Evolutionary conservation across 2,329 filamentous ascomycete genomes (phyloP).

Genomic region (Diplodia intermedia): DNA sequence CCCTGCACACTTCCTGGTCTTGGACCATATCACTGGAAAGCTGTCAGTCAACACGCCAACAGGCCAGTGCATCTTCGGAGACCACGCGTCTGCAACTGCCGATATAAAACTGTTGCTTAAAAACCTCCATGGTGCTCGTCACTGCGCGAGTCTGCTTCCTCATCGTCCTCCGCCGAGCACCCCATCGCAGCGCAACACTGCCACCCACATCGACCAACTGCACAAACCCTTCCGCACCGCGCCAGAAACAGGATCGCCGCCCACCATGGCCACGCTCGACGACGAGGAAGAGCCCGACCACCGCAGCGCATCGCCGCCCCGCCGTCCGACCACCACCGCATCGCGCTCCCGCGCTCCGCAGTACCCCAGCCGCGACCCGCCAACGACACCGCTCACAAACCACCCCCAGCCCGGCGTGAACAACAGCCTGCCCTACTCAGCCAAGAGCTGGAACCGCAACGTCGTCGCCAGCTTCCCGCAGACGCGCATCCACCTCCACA

Average conservation of each 20-base stretch:
- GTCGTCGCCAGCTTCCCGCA: background rate
- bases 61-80: too few species aligned
- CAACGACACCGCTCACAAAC: background rate
- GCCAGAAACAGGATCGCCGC: background rate
- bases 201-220: background rate
- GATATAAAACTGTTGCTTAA: too few species aligned
- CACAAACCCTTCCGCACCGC: background rate
- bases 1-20: too few species aligned
- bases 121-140: too few species aligned
- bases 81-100: too few species aligned
- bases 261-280: background rate
- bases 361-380: background rate
- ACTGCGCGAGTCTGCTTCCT: too few species aligned
- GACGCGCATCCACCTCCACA: background rate
- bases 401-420: background rate
- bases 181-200: background rate
- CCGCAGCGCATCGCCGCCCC: background rate
- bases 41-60: too few species aligned
- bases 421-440: background rate
- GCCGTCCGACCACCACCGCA: background rate
- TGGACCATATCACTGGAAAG: too few species aligned
- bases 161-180: too few species aligned
- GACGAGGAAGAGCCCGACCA: background rate
- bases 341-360: background rate
- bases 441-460: background rate